phyloP scores from a whole-genome alignment of 176 grass and related monocot species.

The Musa acuminata region DNA sequence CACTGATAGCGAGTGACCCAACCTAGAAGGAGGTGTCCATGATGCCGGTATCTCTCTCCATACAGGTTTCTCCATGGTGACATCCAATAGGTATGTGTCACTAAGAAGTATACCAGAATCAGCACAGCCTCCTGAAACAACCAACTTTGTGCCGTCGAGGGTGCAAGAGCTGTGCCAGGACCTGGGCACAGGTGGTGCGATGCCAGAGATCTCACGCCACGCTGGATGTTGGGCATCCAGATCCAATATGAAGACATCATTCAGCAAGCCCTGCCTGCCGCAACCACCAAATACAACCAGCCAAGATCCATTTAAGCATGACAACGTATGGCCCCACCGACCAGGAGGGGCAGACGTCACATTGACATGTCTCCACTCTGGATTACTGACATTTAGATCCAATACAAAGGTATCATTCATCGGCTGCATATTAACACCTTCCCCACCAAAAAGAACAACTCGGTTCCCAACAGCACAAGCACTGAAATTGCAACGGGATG shows the following conservation, averaged over 20 bases:
- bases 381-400: slow-evolving; percentile 68
- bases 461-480: slow-evolving; percentile 87
- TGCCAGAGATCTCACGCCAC: slow-evolving; percentile 72
- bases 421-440: slow-evolving; percentile 88
- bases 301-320: slow-evolving; percentile 76
- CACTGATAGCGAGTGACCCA: slow-evolving; percentile 80
- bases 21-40: slow-evolving; percentile 82
- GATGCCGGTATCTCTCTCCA: slow-evolving; percentile 93
- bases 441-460: slow-evolving; percentile 93
- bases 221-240: slow-evolving; percentile 81
- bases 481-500: slow-evolving; percentile 93
- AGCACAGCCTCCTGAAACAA: slow-evolving; percentile 89
- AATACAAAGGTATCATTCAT: slow-evolving; percentile 98
- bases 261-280: slow-evolving; percentile 71
- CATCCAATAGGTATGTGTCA: slow-evolving; percentile 79
- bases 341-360: slow-evolving; percentile 79
- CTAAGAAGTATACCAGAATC: slow-evolving; percentile 88
- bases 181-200: slow-evolving; percentile 77
- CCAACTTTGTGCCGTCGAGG: slow-evolving; percentile 74
- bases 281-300: slow-evolving; percentile 84
- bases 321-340: slow-evolving; percentile 82
- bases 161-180: slow-evolving; percentile 97
- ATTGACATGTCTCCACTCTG: slow-evolving; percentile 86
- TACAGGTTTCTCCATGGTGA: slow-evolving; percentile 74
- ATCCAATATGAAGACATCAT: slow-evolving; percentile 96